Percentiles rank a stretch among this genome's conserved stretches.
These are phyloP conservation scores for Monosporozyma aquatica DNA, from an alignment of 805 yeast species.

Conservation along the genomic window DNA sequence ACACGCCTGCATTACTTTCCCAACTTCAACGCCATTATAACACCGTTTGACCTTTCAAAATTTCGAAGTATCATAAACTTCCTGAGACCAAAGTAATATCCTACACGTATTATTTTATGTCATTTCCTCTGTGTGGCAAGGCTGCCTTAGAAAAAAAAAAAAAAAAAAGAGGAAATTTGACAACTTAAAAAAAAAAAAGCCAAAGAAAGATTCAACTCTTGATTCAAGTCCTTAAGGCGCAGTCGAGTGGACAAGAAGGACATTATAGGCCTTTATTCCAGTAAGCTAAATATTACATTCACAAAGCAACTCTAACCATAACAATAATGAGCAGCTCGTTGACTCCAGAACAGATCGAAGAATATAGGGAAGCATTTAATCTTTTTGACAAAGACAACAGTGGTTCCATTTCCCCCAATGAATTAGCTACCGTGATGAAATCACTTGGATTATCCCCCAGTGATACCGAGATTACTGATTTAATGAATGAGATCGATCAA, in stretches of 20 bases:
- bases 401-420: slow-evolving; percentile 91
- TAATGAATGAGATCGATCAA: slow-evolving; percentile 93
- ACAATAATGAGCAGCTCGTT: slow-evolving; percentile 28
- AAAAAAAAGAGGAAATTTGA: too few species aligned
- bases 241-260: too few species aligned
- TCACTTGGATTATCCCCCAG: slow-evolving; percentile 96
- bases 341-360: slow-evolving; percentile 90
- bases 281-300: too few species aligned
- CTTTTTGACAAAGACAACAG: slow-evolving; percentile 92
- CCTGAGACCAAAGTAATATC: too few species aligned
- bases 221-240: too few species aligned
- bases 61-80: too few species aligned
- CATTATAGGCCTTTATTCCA: neutral
- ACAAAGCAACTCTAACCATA: neutral
- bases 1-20: slow-evolving; percentile 7
- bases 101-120: too few species aligned
- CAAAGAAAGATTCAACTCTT: neutral
- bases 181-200: too few species aligned
- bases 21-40: slow-evolving; percentile 9
- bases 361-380: slow-evolving; percentile 94
- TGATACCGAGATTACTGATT: slow-evolving; percentile 86
- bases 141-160: too few species aligned
- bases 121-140: too few species aligned
- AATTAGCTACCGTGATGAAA: slow-evolving; percentile 95
- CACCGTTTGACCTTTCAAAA: too few species aligned